Conservation (phyloP, 768 basidiomycete genomes). For the Hygrocybe punicea region DNA sequence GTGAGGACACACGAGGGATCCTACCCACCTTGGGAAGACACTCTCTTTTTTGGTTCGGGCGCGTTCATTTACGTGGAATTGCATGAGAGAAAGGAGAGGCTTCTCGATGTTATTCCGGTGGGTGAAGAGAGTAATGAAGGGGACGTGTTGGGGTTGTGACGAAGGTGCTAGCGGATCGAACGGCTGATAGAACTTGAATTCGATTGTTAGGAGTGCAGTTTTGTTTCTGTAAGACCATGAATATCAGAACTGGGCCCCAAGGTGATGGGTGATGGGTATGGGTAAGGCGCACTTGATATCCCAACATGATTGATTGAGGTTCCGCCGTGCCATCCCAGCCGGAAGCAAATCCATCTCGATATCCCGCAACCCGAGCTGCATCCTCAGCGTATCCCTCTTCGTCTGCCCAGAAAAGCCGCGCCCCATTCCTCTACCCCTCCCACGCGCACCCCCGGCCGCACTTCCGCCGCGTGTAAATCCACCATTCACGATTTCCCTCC, state of each 20-base stretch:
- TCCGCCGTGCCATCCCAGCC: constrained; percentile 76
- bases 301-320: constrained; percentile 77
- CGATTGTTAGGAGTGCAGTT: constrained; percentile 65
- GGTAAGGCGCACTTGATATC: constrained; percentile 63
- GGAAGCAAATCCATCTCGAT: constrained; percentile 77
- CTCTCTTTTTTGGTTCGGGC: constrained; percentile 43
- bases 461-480: constrained; percentile 40
- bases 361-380: constrained; percentile 62
- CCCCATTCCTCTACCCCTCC: constrained; percentile 30
- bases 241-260: neutral
- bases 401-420: constrained; percentile 35
- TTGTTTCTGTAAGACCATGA: constrained; percentile 49
- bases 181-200: constrained; percentile 65
- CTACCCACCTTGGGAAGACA: constrained; percentile 53
- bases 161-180: constrained; percentile 39
- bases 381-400: constrained; percentile 66
- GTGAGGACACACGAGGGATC: constrained; percentile 49
- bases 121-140: constrained; percentile 56
- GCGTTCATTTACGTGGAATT: constrained; percentile 44
- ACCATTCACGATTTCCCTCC: constrained; percentile 61
- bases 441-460: constrained; percentile 5
- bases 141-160: constrained; percentile 30
- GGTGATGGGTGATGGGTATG: neutral
- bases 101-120: constrained; percentile 57
- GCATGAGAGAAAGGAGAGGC: constrained; percentile 51